Evolutionary conservation across 257 asterid species (phyloP), one percentile per base, ranked within the genome.

Genomic region (Osmanthus fragrans): DNA sequence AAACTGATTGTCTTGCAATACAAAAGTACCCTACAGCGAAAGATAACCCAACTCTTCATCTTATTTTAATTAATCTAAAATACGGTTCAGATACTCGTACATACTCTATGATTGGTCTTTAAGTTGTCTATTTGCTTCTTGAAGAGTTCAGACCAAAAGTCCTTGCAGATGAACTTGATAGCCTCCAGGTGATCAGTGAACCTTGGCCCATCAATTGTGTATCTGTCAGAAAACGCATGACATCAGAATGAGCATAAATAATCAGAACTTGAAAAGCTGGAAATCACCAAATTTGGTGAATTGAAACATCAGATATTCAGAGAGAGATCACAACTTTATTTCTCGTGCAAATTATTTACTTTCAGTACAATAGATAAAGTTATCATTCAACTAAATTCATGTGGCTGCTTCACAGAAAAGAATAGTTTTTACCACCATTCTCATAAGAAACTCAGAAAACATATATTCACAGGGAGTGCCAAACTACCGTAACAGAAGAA

Each of bases 91-190:
- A 74, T 72, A 74, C 71, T 70, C 76, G n/a, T 77, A 83, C 96
- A 78, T 88, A 95, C 99, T 80, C 97, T 87, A 74, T 95, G 99
- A 81, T 95, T 95, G 71, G 99, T 95, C 93, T 92, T 95, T 64
- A 95, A 86, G 90, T 95, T 95, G 82, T 95, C 99, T 51, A 95
- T 93, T 91, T 95, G 98, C 86, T 95, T 95, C 92, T 93, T 95
- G 89, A 95, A 95, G 85, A 95, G 94, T 84, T 95, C 98, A 70
- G 97, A 91, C 98, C 99, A 95, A 71, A 95, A 95, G 88, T 95
- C 99, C 86, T 95, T 95, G 94, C 99, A 95, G 76, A 95, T 90
- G 80, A 93, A 95, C 87, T 95, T 95, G 86, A 95, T 93, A 15
- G 98, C 99, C 81, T 95, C 99, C 79, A 95, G 86, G 87, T 95